Conservation (phyloP, 495 filamentous ascomycete genomes). For the Talaromyces proteolyticus region DNA sequence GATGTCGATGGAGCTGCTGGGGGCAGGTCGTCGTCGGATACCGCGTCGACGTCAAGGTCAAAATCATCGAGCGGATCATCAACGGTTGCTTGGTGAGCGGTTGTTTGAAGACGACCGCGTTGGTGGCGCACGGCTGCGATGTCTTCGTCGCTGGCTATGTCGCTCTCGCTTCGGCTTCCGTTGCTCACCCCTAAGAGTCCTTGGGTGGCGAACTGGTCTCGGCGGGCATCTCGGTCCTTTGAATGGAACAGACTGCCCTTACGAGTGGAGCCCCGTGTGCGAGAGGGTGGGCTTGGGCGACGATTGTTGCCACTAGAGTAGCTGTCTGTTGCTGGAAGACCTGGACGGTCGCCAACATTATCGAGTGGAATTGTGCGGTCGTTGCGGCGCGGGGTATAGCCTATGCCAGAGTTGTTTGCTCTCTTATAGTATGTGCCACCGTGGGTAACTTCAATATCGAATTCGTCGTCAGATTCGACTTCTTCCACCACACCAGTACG, state of each 20-base stretch:
- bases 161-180: constrained; percentile 46
- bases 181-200: constrained; percentile 32
- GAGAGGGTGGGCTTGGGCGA: constrained; percentile 40
- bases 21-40: constrained; percentile 47
- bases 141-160: constrained; percentile 49
- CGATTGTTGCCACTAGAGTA: constrained; percentile 53
- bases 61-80: constrained; percentile 25
- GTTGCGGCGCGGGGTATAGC: constrained; percentile 62
- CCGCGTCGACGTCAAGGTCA: constrained; percentile 33
- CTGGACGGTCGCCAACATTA: constrained; percentile 33
- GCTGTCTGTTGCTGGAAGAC: constrained; percentile 23
- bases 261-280: constrained; percentile 36
- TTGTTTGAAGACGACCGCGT: too few relatives aligned
- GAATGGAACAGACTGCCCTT: constrained; percentile 55
- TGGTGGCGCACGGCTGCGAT: constrained; percentile 50
- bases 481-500: constrained; percentile 94
- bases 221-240: constrained; percentile 28
- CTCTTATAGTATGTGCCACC: constrained; percentile 75
- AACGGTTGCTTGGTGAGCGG: background rate
- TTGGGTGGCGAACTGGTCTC: constrained; percentile 34
- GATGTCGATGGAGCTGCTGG: constrained; percentile 34
- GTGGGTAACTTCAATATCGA: constrained; percentile 85
- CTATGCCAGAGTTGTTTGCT: constrained; percentile 59
- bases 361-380: constrained; percentile 51
- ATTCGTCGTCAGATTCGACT: constrained; percentile 94